Evolutionary conservation across 208 protist species (phyloP).

Genomic region (Entamoeba histolytica): DNA sequence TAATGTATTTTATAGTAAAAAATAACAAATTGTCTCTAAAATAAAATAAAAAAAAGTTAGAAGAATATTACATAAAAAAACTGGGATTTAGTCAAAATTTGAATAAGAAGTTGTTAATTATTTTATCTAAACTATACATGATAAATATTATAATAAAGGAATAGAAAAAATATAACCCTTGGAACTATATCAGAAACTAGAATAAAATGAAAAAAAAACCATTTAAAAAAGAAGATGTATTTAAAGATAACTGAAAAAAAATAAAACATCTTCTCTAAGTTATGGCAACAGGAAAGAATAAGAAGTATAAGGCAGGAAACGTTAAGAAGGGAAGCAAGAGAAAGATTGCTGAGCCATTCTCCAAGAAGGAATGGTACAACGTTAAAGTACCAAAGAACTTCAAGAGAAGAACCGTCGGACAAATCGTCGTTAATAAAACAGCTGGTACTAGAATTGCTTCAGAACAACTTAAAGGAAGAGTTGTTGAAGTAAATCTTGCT

Average conservation of each 20-base stretch:
- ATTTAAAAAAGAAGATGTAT: not conserved
- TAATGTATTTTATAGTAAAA: too few species aligned
- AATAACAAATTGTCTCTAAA: not conserved
- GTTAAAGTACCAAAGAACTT: conserved; percentile 81
- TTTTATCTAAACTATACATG: not conserved
- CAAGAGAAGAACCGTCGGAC: conserved; percentile 64
- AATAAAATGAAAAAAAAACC: not conserved
- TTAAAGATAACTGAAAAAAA: not conserved
- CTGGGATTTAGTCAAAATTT: not conserved
- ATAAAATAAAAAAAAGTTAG: not conserved
- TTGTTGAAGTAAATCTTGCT: conserved; percentile 80
- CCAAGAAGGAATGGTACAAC: conserved; percentile 96
- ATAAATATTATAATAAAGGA: not conserved
- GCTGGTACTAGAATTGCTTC: conserved; percentile 60
- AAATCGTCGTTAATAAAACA: conserved; percentile 86
- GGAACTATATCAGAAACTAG: not conserved
- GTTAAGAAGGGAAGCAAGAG: not conserved
- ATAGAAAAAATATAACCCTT: not conserved
- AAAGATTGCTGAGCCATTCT: conserved; percentile 68
- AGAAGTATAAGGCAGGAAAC: not conserved
- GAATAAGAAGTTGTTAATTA: not conserved
- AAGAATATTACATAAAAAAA: not conserved
- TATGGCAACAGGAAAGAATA: conserved; percentile 5
- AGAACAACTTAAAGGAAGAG: conserved; percentile 74
- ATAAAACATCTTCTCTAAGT: not conserved